phyloP scores from a whole-genome alignment of 306 rosid genomes.

The Rubus parviflorus region DNA sequence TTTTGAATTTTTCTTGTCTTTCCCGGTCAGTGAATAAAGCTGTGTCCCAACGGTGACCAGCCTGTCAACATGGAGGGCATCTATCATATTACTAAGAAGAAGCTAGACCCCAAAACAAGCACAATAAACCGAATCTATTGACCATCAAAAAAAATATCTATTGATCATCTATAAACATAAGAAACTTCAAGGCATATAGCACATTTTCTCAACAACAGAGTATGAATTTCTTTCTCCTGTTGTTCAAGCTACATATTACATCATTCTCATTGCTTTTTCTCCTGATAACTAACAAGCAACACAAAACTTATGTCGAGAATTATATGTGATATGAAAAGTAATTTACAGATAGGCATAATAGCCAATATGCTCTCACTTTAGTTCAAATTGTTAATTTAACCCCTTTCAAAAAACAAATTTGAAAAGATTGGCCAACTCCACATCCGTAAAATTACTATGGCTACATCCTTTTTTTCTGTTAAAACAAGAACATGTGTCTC shows the following conservation, averaged over 20 bases:
- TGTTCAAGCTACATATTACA: not conserved
- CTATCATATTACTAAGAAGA: constrained; percentile 8
- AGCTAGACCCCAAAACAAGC: not conserved
- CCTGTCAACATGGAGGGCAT: constrained; percentile 42
- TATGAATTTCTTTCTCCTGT: not conserved
- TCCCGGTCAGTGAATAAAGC: constrained; percentile 70
- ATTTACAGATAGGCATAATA: not conserved
- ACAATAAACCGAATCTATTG: not conserved
- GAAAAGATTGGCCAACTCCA: not conserved
- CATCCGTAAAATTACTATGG: not conserved
- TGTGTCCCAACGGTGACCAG: constrained; percentile 84
- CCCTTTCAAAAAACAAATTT: not conserved
- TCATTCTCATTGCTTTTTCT: not conserved
- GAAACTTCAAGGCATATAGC: not conserved
- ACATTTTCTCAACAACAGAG: not conserved
- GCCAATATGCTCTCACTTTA: not conserved
- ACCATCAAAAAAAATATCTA: not conserved
- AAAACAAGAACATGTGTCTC: not conserved
- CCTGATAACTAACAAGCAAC: not conserved
- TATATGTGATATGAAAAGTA: not conserved
- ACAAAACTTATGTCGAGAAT: not conserved
- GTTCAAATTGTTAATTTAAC: not conserved
- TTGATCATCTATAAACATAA: not conserved
- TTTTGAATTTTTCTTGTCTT: constrained; percentile 95
- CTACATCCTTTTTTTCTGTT: no score